These are phyloP conservation scores for Tylopilus vinaceipallidus DNA, from an alignment of 768 basidiomycete genomes.

Conservation along the genomic window DNA sequence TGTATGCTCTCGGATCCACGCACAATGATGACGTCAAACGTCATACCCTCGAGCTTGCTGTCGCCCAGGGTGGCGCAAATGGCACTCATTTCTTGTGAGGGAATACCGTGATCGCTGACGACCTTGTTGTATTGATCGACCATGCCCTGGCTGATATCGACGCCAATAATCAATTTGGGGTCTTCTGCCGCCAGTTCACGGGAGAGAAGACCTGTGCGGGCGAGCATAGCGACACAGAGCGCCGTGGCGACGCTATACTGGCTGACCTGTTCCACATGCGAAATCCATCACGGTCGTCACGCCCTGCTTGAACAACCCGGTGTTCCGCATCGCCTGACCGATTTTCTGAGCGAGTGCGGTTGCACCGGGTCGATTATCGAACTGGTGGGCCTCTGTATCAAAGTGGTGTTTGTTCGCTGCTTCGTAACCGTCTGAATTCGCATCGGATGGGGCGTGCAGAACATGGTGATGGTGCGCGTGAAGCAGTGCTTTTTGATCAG, in stretches of 20 bases:
- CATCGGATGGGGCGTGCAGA: neutral
- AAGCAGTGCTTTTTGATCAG: too few species aligned
- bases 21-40: constrained; percentile 73
- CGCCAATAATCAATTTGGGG: constrained; percentile 63
- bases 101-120: constrained; percentile 59
- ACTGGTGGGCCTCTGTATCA: constrained; percentile 22
- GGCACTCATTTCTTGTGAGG: constrained; percentile 64
- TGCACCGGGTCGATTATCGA: constrained; percentile 23
- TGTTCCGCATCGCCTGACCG: constrained; percentile 29
- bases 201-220: constrained; percentile 55
- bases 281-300: constrained; percentile 65
- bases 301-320: constrained; percentile 52
- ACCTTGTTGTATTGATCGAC: constrained; percentile 64
- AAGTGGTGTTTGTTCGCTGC: constrained; percentile 28
- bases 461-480: neutral
- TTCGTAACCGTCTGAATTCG: constrained; percentile 10
- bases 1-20: constrained; percentile 25
- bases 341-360: constrained; percentile 21
- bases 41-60: constrained; percentile 47
- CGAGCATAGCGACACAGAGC: neutral
- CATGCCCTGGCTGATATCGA: constrained; percentile 72
- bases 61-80: constrained; percentile 44
- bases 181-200: constrained; percentile 57
- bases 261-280: constrained; percentile 67
- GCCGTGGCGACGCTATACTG: neutral